Conservation (phyloP, 1,139 yeast species). For the Kodamaea plutei region DNA sequence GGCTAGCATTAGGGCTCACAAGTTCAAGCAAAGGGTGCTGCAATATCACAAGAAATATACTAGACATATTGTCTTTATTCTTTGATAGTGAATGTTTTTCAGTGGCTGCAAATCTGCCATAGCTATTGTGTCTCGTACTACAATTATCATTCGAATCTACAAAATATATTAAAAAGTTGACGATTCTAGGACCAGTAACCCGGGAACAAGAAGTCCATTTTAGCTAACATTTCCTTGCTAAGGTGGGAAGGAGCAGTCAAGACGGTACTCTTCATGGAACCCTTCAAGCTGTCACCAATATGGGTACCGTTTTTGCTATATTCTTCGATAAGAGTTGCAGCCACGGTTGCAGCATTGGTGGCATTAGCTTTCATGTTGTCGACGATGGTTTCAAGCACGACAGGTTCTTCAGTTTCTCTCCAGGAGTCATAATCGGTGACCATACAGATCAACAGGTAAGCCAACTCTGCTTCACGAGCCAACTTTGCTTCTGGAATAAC, state of each 20-base stretch:
- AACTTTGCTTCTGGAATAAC: conserved; percentile 93
- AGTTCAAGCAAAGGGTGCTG: too few relatives aligned
- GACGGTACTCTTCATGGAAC: conserved; percentile 77
- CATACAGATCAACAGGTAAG: conserved; percentile 98
- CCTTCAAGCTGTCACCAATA: conserved; percentile 66
- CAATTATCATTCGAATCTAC: too few relatives aligned
- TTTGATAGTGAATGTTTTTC: too few relatives aligned
- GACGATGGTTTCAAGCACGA: conserved; percentile 93
- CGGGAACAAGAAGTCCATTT: conserved; percentile 84
- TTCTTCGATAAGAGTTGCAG: conserved; percentile 62
- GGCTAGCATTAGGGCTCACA: too few relatives aligned
- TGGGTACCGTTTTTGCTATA: conserved; percentile 55
- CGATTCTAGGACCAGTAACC: conserved; percentile 86
- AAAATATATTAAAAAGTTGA: too few relatives aligned
- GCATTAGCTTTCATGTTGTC: conserved; percentile 86
- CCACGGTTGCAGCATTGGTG: conserved; percentile 76
- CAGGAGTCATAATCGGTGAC: conserved; percentile 98
- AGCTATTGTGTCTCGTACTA: too few relatives aligned
- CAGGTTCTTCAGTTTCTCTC: conserved; percentile 94
- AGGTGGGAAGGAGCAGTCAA: conserved; percentile 77
- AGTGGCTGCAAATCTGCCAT: too few relatives aligned
- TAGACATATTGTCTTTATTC: too few relatives aligned
- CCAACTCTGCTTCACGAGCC: conserved; percentile 95
- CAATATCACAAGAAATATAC: too few relatives aligned
- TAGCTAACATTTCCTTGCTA: conserved; percentile 66